Base-by-base conservation (phyloP, 129 eudicot genomes). In the Arctium lappa region DNA sequence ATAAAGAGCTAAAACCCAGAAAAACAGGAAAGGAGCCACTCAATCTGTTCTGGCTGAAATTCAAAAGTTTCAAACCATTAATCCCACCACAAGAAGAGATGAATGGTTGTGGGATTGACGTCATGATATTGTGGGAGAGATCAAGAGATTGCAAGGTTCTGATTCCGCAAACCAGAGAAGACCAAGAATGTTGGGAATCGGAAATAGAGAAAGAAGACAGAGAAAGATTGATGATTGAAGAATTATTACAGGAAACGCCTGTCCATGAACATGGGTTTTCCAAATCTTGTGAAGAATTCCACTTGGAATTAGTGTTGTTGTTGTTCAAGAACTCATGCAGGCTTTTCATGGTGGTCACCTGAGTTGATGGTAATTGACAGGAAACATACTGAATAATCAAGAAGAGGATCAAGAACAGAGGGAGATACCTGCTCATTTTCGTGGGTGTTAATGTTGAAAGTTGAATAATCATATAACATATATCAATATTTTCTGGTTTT, bases 211-310 rank as follows among this genome's bases (percentile, higher is more conserved):
- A 78, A 12, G 60, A 70, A 2, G 87, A 69, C n/a, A 95, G 87
- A 6, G 86, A 76, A 18, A 95, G 86, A 1, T 0, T 16, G 15
- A 38, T 87, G 29, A 95, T 72, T 46, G 85, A 70, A n/a, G 92
- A 81, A 53, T 82, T 75, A 72, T 34, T 66, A 88, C 99, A 95
- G 0, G 33, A 3, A 62, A 95, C 97, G 15, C 94, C 97, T 6
- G 0, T 10, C 99, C 99, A 95, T 6, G 89, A 91, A 87, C 99
- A 95, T 11, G 99, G 94, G 82, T 83, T 78, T 9, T 88, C 42
- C 16, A 74, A 8, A 73, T 34, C 31, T 46, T 4, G 73, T 0
- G 34, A 48, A 37, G 74, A 44, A 18, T 72, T 87, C 97, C 98
- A 92, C 34, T 78, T 36, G 46, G 80, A 69, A 3, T 81, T 76